These are phyloP conservation scores for Verticillium isaacii DNA, from an alignment of 2,329 filamentous ascomycete species.

Conservation along the genomic window DNA sequence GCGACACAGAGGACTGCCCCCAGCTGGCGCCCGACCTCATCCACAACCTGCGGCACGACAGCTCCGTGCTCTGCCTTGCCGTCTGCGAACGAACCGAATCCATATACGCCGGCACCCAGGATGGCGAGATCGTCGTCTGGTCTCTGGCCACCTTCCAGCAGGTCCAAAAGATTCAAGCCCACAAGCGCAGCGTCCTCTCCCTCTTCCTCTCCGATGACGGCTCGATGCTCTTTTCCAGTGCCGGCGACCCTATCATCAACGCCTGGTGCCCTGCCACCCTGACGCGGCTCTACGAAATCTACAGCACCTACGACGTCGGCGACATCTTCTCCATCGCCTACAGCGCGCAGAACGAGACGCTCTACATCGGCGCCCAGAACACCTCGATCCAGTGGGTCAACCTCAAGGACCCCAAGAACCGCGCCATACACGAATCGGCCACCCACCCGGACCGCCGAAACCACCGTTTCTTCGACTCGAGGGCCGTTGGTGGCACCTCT, in stretches of 20 bases:
- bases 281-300: constrained; percentile 78
- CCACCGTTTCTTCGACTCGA: constrained; percentile 90
- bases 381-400: constrained; percentile 92
- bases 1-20: constrained; percentile 17
- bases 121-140: constrained; percentile 90
- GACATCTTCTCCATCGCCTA: constrained; percentile 96
- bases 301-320: constrained; percentile 89
- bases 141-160: constrained; percentile 83
- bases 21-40: constrained; percentile 54
- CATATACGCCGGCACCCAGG: constrained; percentile 89
- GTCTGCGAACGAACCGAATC: constrained; percentile 72
- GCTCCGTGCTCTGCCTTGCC: constrained; percentile 76
- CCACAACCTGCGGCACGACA: constrained; percentile 72
- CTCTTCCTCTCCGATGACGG: constrained; percentile 74
- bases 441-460: constrained; percentile 72
- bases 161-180: constrained; percentile 74
- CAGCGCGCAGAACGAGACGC: constrained; percentile 70
- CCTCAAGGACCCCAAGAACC: constrained; percentile 57
- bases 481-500: constrained; percentile 74
- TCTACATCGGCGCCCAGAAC: constrained; percentile 92
- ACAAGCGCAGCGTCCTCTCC: constrained; percentile 85
- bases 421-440: constrained; percentile 56
- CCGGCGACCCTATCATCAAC: constrained; percentile 89
- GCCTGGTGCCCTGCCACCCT: constrained; percentile 82
- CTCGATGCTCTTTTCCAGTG: constrained; percentile 80